Evolutionary conservation across 1,139 yeast species (phyloP), one percentile per base, ranked within the genome.

Genomic region (Suhomyces yuchorum): DNA sequence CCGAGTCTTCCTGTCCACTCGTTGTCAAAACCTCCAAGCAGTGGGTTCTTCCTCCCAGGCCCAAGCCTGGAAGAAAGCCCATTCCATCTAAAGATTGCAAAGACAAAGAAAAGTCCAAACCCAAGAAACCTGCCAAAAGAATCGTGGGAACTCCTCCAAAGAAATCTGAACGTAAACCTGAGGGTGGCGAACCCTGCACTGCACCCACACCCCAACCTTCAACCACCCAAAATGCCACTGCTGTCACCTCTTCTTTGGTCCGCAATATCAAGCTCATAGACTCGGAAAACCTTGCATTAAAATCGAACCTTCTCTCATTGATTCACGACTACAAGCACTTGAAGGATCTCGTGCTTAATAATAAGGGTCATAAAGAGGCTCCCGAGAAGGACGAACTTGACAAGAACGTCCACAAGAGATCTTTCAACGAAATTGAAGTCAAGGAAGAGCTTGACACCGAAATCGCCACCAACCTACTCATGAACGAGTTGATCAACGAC

Each of bases 271-370:
- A 61, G 18, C 47, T 57, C 18, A 61, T 74, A 15, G 72, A 69
- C 36, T 51, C 58, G 19, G 80, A 75, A 56, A 75, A 75, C 54
- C 53, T 58, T 42, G 65, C 63, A 23, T 66, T 75, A 47, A 75
- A 75, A 50, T 55, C 66, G 8, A 66, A 68, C 47, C 60, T 75
- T 37, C 62, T 75, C 39, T 60, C 67, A 38, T 63, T 75, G 48
- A 74, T 75, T 33, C 71, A 74, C 47, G 79, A 75, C 50, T 75
- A 75, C 57, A 73, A 73, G 54, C 62, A 67, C 42, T 62, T 75
- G 53, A 67, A 69, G 50, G 63, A 62, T 41, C 58, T 64, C 53
- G 76, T 75, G 24, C 60, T 66, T 43, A 58, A 63, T 43, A 57
- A 63, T 44, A 57, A 58, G 35, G 38, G 51, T n/a, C 43, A 47